phyloP scores from a whole-genome alignment of 306 rosid species.

The Castanea sativa region DNA sequence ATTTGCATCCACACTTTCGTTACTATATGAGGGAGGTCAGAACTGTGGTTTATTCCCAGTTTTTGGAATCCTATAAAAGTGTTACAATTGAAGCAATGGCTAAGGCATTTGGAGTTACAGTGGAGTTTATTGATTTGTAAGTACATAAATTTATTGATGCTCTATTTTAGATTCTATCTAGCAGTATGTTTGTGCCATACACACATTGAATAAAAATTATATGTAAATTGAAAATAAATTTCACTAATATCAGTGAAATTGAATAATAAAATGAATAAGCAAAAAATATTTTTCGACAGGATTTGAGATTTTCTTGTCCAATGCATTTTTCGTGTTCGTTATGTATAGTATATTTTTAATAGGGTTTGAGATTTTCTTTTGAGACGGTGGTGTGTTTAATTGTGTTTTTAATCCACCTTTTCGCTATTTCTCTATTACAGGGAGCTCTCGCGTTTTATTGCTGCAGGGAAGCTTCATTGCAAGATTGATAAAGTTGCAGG shows the following conservation, averaged over 20 bases:
- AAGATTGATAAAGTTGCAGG: slow-evolving; percentile 98
- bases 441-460: slow-evolving; percentile 95
- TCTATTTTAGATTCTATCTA: neutral
- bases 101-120: slow-evolving; percentile 91
- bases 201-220: too few relatives aligned
- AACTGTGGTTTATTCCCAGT: slow-evolving; percentile 84
- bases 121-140: slow-evolving; percentile 93
- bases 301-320: neutral
- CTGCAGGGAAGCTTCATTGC: slow-evolving; percentile 96
- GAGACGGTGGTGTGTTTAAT: neutral
- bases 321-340: too few relatives aligned
- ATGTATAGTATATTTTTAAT: neutral
- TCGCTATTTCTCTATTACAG: slow-evolving; percentile 41
- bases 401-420: neutral
- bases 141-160: slow-evolving; percentile 23
- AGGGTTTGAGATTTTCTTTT: neutral
- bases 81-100: slow-evolving; percentile 98
- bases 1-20: slow-evolving; percentile 88
- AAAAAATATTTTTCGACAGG: neutral
- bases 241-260: too few relatives aligned
- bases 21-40: slow-evolving; percentile 96
- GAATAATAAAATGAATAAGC: too few relatives aligned
- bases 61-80: slow-evolving; percentile 95
- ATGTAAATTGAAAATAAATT: too few relatives aligned
- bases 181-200: too few relatives aligned